Base-by-base conservation (phyloP, 2,329 filamentous ascomycete species). In the Ceratocystis papillata region DNA sequence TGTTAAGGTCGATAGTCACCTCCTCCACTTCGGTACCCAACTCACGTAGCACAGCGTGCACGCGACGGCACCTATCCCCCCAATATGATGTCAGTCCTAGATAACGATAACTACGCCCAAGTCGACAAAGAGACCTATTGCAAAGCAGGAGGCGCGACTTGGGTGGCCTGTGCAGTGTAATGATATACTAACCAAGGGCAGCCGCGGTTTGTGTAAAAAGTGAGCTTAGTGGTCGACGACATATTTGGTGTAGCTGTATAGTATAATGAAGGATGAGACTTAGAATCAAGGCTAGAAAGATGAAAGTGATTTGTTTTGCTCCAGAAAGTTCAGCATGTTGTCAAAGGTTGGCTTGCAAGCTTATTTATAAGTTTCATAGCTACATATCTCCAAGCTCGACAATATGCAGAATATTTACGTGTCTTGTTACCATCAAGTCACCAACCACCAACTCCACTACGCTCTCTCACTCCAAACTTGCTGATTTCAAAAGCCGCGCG, bases 1-100 rank as follows among this genome's bases (percentile, higher is more conserved):
- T 81, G 70, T 77, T 75, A 60, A 94, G 79, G 73, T 93, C 87
- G 70, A 95, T 88, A 67, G 84, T 83, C 68, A 88, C 84, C 70
- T 90, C 85, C 67, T 89, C 84, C 71, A 83, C 89, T 0, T 82
- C 78, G 37, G 91, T 72, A 10, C 79, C 79, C 12, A 88, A 80
- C 72, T 90, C 88, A 37, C 81, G 79, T 30, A 91, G 80, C 5
- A 81, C 81, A 67, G 90, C 89, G 71, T 91, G 86, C 0, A 84
- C 87, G 45, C 90, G 86, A 72, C 93, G 89, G 17, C 60, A 67
- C 60, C 65, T 67, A 37, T 25, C 5, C 7, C 30, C 33, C 33
- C 2, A 33, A 33, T 33, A 46, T 41, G 1, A 20, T 50, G 10
- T 12, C 10, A 37, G 1, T 33, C 33, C 33, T 8, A 8, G 22